These are phyloP conservation scores for Ceratobasidium sp. DNA, from an alignment of 1,284 basidiomycete species.

Conservation along the genomic window DNA sequence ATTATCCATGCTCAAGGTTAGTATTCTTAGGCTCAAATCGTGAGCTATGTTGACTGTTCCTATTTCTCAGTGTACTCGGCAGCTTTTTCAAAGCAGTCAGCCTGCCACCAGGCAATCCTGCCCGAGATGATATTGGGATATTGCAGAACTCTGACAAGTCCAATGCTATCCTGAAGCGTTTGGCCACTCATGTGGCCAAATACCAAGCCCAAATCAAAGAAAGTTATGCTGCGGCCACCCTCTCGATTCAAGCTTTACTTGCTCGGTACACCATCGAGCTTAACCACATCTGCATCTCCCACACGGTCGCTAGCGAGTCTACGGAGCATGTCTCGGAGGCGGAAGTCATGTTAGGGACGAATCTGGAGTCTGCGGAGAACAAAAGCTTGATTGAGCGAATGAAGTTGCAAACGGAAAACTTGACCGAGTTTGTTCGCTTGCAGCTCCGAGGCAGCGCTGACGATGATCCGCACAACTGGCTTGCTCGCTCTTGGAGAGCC, in stretches of 20 bases:
- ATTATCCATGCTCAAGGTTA: conserved; percentile 30
- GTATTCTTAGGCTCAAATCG: background rate
- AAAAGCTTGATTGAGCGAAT: conserved; percentile 34
- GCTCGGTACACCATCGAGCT: conserved; percentile 32
- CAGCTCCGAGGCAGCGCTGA: conserved; percentile 16
- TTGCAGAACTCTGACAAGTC: background rate
- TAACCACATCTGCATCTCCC: conserved; percentile 41
- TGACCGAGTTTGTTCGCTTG: background rate
- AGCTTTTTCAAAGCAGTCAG: conserved; percentile 69
- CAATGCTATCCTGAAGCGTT: background rate
- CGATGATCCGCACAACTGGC: background rate
- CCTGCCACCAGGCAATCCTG: conserved; percentile 57
- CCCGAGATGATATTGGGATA: conserved; percentile 1
- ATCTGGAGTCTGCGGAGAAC: conserved; percentile 27
- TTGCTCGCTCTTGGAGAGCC: conserved; percentile 39
- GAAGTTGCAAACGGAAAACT: conserved; percentile 10
- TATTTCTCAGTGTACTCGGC: conserved; percentile 65
- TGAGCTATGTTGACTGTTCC: background rate
- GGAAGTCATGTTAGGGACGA: conserved; percentile 44
- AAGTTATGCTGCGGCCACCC: background rate
- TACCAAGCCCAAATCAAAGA: conserved; percentile 1
- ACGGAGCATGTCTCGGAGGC: conserved; percentile 24
- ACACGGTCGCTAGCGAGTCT: conserved; percentile 12
- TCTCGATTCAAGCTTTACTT: conserved; percentile 22
- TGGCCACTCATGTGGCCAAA: conserved; percentile 20